These are phyloP conservation scores for Ophiocordyceps sinensis DNA, from an alignment of 2,329 filamentous ascomycete species.

Conservation along the genomic window DNA sequence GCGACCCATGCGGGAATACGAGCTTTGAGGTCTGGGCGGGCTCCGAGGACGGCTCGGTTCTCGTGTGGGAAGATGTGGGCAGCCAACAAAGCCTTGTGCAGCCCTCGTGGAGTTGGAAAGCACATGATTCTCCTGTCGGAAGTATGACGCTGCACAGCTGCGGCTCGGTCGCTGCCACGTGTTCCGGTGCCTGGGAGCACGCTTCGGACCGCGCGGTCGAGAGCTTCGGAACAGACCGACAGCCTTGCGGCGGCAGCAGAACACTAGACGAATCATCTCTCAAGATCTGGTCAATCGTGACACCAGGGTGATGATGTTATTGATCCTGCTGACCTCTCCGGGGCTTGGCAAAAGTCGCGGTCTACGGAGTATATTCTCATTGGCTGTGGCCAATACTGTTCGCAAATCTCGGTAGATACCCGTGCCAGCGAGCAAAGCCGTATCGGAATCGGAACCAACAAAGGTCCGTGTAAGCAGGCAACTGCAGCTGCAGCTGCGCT, in stretches of 20 bases:
- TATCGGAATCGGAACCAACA: too few relatives aligned
- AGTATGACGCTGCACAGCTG: conserved; percentile 35
- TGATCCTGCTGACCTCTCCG: not conserved
- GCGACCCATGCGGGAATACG: conserved; percentile 10
- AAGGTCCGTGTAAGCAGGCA: too few relatives aligned
- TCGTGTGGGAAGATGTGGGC: conserved; percentile 44
- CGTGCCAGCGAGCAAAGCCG: too few relatives aligned
- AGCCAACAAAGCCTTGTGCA: conserved; percentile 25
- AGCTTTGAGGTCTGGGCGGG: conserved; percentile 52
- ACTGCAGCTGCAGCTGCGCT: too few relatives aligned
- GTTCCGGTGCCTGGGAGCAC: conserved; percentile 38
- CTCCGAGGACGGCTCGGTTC: conserved; percentile 35
- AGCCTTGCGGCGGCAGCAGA: not conserved
- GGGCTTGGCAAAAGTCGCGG: not conserved
- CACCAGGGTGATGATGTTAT: not conserved
- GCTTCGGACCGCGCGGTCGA: conserved; percentile 2
- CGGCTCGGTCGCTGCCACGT: conserved; percentile 41
- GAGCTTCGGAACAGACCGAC: not conserved
- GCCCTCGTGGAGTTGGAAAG: conserved; percentile 35
- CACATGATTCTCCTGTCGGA: conserved; percentile 32
- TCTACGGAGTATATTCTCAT: not conserved
- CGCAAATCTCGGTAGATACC: too few relatives aligned
- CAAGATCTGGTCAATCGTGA: conserved; percentile 9
- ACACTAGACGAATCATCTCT: conserved; percentile 9
- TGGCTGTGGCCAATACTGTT: not conserved